Percentiles rank a stretch among this genome's conserved stretches.
phyloP scores from a whole-genome alignment of 768 basidiomycete genomes.

The Gloeophyllum trabeum region DNA sequence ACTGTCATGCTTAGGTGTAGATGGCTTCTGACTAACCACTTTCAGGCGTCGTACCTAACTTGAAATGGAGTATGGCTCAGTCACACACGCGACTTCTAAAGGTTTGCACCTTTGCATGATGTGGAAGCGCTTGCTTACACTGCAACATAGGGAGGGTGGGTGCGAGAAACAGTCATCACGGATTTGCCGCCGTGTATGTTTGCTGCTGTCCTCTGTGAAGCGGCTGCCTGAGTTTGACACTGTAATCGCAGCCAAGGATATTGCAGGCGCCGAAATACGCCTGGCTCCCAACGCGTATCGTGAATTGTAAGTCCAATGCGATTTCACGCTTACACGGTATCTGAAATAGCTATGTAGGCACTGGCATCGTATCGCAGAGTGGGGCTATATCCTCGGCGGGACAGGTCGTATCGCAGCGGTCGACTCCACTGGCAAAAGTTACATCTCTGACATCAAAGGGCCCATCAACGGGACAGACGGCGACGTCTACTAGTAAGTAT shows the following conservation, averaged over 20 bases:
- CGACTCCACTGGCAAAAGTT: slow-evolving; percentile 12
- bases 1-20: neutral
- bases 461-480: slow-evolving; percentile 11
- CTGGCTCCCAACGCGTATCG: slow-evolving; percentile 14
- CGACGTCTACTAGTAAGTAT: slow-evolving; percentile 14
- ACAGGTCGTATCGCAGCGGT: slow-evolving; percentile 14
- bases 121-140: neutral
- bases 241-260: slow-evolving; percentile 11
- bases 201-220: neutral
- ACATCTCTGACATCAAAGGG: slow-evolving; percentile 13
- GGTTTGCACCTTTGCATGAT: slow-evolving; percentile 4
- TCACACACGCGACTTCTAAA: slow-evolving; percentile 15
- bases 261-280: slow-evolving; percentile 14
- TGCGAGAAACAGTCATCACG: slow-evolving; percentile 15
- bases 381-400: slow-evolving; percentile 15
- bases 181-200: slow-evolving; percentile 16
- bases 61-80: slow-evolving; percentile 16
- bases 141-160: slow-evolving; percentile 13
- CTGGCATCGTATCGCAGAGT: slow-evolving; percentile 17
- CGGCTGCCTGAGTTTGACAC: slow-evolving; percentile 3
- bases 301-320: slow-evolving; percentile 9
- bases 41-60: slow-evolving; percentile 13
- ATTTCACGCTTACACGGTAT: neutral
- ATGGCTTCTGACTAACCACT: neutral
- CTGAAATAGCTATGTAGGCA: slow-evolving; percentile 8